A percentile compares a stretch with the other conserved stretches of the same genome.
phyloP scores from a whole-genome alignment of 2,329 filamentous ascomycete species.

The Fusarium newnesense region DNA sequence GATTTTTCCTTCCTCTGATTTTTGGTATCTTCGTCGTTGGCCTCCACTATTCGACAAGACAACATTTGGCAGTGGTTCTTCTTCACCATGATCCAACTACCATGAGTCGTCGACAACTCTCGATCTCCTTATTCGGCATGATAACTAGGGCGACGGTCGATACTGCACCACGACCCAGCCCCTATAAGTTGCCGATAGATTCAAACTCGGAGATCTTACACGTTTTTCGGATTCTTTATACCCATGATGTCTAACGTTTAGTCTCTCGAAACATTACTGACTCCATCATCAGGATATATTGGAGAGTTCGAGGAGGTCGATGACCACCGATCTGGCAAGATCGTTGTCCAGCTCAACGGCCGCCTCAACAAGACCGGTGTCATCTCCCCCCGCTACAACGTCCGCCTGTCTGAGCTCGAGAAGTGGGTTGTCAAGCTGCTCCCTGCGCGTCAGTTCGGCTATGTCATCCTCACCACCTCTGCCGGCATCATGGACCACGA shows the following conservation, averaged over 20 bases:
- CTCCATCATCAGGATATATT: slow-evolving; percentile 81
- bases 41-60: slow-evolving; percentile 1
- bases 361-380: slow-evolving; percentile 99
- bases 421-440: slow-evolving; percentile 99
- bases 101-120: slow-evolving; percentile 1
- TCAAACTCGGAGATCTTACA: slow-evolving; percentile 90
- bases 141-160: slow-evolving; percentile 99
- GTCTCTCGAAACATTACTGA: slow-evolving; percentile 89
- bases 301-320: slow-evolving; percentile 99
- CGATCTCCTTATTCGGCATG: slow-evolving; percentile 78
- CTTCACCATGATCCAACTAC: slow-evolving; percentile 8
- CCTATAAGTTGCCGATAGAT: slow-evolving; percentile 99
- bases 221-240: slow-evolving; percentile 76
- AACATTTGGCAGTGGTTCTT: neutral
- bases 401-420: slow-evolving; percentile 96
- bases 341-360: slow-evolving; percentile 99
- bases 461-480: slow-evolving; percentile 98
- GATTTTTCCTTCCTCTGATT: neutral
- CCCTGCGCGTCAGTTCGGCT: slow-evolving; percentile 99
- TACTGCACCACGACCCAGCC: slow-evolving; percentile 84
- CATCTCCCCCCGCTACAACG: slow-evolving; percentile 99
- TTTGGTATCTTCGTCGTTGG: neutral
- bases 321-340: slow-evolving; percentile 99
- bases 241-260: slow-evolving; percentile 91
- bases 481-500: slow-evolving; percentile 99